phyloP scores from a whole-genome alignment of 306 rosid species.

The Argentina anserina region DNA sequence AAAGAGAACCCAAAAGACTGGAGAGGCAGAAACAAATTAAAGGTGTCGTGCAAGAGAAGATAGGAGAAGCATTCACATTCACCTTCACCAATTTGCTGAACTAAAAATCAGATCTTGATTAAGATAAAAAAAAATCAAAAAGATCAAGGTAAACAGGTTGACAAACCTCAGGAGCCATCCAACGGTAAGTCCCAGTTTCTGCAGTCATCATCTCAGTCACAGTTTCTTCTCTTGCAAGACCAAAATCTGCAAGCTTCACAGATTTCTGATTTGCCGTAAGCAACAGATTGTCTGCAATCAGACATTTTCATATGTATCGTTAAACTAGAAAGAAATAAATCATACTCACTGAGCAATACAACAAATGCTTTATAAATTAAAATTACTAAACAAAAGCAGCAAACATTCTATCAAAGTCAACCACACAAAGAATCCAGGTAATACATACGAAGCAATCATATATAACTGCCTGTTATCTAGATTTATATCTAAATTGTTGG shows the following conservation, averaged over 20 bases:
- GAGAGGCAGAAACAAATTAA: background rate
- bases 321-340: slow-evolving; percentile 4
- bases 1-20: background rate
- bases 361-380: background rate
- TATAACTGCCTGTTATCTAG: background rate
- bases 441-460: background rate
- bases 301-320: slow-evolving; percentile 7
- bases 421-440: background rate
- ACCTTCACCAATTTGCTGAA: background rate
- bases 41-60: background rate
- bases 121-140: slow-evolving; percentile 3
- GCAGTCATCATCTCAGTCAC: slow-evolving; percentile 99
- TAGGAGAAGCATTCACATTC: background rate
- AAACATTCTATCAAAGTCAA: background rate
- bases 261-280: slow-evolving; percentile 83
- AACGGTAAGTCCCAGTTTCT: slow-evolving; percentile 94
- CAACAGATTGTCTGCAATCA: slow-evolving; percentile 77
- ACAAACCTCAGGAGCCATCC: slow-evolving; percentile 98
- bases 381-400: background rate
- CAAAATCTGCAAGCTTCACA: slow-evolving; percentile 92
- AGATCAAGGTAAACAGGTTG: background rate
- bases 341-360: background rate
- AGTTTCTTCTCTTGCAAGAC: slow-evolving; percentile 95
- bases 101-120: background rate
- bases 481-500: background rate